A percentile compares a stretch with the other conserved stretches of the same genome.
These are phyloP conservation scores for Parasitella parasitica DNA, from an alignment of 371 early-diverging fungal species.

Conservation along the genomic window DNA sequence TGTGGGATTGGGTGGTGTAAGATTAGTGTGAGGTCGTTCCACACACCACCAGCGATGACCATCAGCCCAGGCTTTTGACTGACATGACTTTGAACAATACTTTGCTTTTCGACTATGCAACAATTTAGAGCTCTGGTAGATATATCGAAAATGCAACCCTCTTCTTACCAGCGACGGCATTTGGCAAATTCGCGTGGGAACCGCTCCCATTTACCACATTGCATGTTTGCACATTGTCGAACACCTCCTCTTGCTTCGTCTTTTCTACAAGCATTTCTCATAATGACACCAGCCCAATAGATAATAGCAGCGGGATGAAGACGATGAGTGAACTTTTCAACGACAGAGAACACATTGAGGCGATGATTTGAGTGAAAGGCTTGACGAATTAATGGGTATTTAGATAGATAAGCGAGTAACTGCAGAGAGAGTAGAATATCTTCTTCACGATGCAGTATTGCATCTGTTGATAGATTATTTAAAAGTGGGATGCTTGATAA, in stretches of 20 bases:
- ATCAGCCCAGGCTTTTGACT: conserved; percentile 75
- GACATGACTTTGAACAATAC: conserved; percentile 76
- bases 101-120: conserved; percentile 67
- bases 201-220: conserved; percentile 76
- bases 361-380: conserved; percentile 59
- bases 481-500: conserved; percentile 25
- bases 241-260: conserved; percentile 71
- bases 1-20: conserved; percentile 28
- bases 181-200: conserved; percentile 80
- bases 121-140: neutral
- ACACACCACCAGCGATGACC: conserved; percentile 84
- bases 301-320: conserved; percentile 67
- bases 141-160: no score
- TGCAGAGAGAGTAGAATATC: conserved; percentile 83
- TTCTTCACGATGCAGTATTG: conserved; percentile 71
- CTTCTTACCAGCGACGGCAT: conserved; percentile 72
- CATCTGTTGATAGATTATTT: conserved; percentile 42
- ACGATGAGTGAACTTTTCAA: conserved; percentile 72
- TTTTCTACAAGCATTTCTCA: conserved; percentile 81
- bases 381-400: conserved; percentile 71
- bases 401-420: conserved; percentile 81
- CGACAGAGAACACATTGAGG: conserved; percentile 71
- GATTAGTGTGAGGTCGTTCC: conserved; percentile 50
- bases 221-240: conserved; percentile 75
- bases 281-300: conserved; percentile 79